Conservation (phyloP, 305 asterid species). For the Euphrasia arctica region DNA sequence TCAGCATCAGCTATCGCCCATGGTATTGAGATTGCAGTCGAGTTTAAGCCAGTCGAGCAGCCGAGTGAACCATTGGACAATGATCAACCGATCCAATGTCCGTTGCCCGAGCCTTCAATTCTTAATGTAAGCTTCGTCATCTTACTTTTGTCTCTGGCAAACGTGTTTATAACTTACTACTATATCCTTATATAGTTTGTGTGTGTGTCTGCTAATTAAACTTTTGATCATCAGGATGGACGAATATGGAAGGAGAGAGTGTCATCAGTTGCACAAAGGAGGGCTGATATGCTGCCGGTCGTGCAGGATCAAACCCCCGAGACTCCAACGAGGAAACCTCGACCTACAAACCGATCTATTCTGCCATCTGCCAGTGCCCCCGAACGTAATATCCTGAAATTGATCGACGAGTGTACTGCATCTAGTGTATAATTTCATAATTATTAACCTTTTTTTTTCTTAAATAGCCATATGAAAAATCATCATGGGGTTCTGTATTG, state of each 20-base stretch:
- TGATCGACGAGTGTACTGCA: constrained; percentile 62
- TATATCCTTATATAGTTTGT: too few relatives aligned
- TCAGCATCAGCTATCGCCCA: constrained; percentile 40
- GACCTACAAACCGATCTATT: constrained; percentile 55
- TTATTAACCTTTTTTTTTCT: not conserved
- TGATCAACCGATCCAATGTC: constrained; percentile 85
- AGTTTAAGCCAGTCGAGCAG: constrained; percentile 84
- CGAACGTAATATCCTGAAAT: constrained; percentile 60
- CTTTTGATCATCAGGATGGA: constrained; percentile 58
- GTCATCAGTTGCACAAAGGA: constrained; percentile 50
- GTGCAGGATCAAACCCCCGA: constrained; percentile 40
- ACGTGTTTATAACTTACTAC: not conserved
- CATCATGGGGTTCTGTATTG: not conserved
- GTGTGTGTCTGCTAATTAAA: not conserved
- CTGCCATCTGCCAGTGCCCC: constrained; percentile 89
- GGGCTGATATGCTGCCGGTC: constrained; percentile 40
- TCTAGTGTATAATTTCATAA: constrained; percentile 37
- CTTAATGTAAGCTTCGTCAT: constrained; percentile 56
- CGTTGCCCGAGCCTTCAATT: constrained; percentile 85
- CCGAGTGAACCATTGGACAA: constrained; percentile 80
- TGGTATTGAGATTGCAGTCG: constrained; percentile 66
- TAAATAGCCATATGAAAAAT: constrained; percentile 16
- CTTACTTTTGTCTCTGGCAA: not conserved
- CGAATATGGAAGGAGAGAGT: constrained; percentile 93
- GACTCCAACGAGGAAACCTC: constrained; percentile 36